Base-by-base conservation (phyloP, 2,329 filamentous ascomycete species). In the Colletotrichum godetiae region DNA sequence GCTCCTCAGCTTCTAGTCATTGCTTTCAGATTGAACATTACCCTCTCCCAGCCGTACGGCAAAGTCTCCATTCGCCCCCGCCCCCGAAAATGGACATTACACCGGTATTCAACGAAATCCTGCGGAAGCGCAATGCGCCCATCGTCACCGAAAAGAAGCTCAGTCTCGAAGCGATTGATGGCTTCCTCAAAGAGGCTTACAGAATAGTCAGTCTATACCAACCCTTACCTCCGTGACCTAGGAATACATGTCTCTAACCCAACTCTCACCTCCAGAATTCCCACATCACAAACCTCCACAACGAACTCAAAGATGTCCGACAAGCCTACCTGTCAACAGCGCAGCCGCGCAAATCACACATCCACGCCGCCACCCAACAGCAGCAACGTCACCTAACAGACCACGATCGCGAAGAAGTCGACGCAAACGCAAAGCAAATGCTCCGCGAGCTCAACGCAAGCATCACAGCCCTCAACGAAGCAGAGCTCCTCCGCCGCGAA, bases 121-220 rank as follows among this genome's bases (percentile, higher is more conserved):
- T 96, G 29, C 88, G 88, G 78, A 84, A 87, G 77, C 89, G 90
- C 74, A 84, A 89, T 82, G 88, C 88, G 57, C 84, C 85, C 33
- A 83, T 86, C 8, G 86, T 88, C 13, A 84, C 79, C 66, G 77
- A 74, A 49, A 78, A 78, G 58, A 78, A 79, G 75, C 86, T 86
- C 75, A 85, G 81, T 69, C 78, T 86, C 61, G 85, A 88, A 76
- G 88, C 83, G 77, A 89, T 97, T 63, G 94, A 98, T 81, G 93
- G 93, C 78, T 99, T 98, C 81, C 86, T 98, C 42, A 95, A 96
- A 80, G 96, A 98, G 84, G 97, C 97, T 66, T 97, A 97, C 84
- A 91, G 93, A 81, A 98, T 98, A 82, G 95, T 97, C 86, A 79
- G 89, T 82, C 63, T 75, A 77, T 76, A 24, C 12, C 29, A 29